Evolutionary conservation across 805 yeast genomes (phyloP).

Genomic region (Suhomyces sp.): DNA sequence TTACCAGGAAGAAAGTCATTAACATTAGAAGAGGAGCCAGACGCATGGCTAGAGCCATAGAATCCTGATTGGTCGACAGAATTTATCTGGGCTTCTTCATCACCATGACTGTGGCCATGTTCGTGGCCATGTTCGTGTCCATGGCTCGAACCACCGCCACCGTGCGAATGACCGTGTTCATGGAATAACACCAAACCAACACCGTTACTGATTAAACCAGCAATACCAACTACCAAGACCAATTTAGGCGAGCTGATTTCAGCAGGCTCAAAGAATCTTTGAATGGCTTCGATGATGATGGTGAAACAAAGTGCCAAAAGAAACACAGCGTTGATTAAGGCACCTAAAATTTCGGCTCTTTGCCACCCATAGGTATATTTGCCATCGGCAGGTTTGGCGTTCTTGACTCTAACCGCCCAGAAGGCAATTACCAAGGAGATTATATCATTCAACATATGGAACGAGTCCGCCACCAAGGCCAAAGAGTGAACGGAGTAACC

Average conservation of each 20-base stretch:
- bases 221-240: conserved; percentile 75
- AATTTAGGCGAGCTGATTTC: conserved; percentile 78
- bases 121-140: conserved; percentile 41
- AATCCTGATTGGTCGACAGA: conserved; percentile 5
- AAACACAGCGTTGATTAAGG: conserved; percentile 90
- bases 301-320: conserved; percentile 88
- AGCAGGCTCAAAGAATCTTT: conserved; percentile 80
- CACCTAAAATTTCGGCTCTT: conserved; percentile 95
- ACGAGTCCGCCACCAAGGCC: conserved; percentile 93
- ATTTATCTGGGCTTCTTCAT: conserved; percentile 2
- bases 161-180: conserved; percentile 57
- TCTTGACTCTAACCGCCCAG: conserved; percentile 95
- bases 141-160: conserved; percentile 22
- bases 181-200: conserved; percentile 86
- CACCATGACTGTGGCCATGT: conserved; percentile 19
- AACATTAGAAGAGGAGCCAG: conserved; percentile 27
- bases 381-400: conserved; percentile 75
- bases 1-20: conserved; percentile 45
- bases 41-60: conserved; percentile 6
- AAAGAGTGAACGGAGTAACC: conserved; percentile 92
- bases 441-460: conserved; percentile 96
- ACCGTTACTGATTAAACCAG: conserved; percentile 79
- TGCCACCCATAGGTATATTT: conserved; percentile 97
- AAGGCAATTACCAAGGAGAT: conserved; percentile 84
- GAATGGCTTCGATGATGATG: conserved; percentile 88